Evolutionary conservation across 192 early-diverging fungal species (phyloP).

Genomic region (Jimgerdemannia lactiflua): DNA sequence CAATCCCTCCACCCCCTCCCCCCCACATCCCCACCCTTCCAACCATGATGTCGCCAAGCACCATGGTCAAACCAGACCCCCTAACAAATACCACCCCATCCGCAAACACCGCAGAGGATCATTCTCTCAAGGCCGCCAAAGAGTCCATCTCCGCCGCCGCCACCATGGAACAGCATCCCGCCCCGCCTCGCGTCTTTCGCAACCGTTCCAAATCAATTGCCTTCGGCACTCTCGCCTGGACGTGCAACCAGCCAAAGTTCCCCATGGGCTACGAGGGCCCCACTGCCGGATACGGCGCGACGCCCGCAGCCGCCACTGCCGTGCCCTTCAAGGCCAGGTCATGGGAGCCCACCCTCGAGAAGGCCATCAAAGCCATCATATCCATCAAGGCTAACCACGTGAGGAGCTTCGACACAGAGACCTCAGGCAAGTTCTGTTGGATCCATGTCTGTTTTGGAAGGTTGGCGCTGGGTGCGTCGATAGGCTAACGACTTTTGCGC

Average conservation of each 20-base stretch:
- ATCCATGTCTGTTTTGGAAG: no score
- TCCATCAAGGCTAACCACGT: conserved; percentile 78
- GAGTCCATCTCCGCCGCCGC: neutral
- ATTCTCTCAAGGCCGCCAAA: neutral
- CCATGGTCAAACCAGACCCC: neutral
- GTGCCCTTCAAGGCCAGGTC: conserved; percentile 28
- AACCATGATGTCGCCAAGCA: neutral
- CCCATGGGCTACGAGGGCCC: conserved; percentile 2
- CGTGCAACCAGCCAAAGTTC: conserved; percentile 5
- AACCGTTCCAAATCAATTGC: conserved; percentile 33
- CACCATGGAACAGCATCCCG: neutral
- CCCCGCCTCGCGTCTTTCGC: conserved; percentile 3
- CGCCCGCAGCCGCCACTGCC: neutral
- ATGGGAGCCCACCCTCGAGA: conserved; percentile 73
- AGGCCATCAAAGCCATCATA: conserved; percentile 71
- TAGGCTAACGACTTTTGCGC: no score
- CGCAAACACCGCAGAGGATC: neutral
- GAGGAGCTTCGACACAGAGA: conserved; percentile 76
- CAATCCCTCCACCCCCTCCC: neutral
- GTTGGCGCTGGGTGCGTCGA: no score
- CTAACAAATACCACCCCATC: neutral
- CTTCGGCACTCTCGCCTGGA: conserved; percentile 19
- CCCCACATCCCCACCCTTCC: neutral
- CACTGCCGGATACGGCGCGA: neutral
- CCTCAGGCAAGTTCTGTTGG: conserved; percentile 49